Conservation (phyloP, 441 rosid genomes). For the Erodium chrysanthum region DNA sequence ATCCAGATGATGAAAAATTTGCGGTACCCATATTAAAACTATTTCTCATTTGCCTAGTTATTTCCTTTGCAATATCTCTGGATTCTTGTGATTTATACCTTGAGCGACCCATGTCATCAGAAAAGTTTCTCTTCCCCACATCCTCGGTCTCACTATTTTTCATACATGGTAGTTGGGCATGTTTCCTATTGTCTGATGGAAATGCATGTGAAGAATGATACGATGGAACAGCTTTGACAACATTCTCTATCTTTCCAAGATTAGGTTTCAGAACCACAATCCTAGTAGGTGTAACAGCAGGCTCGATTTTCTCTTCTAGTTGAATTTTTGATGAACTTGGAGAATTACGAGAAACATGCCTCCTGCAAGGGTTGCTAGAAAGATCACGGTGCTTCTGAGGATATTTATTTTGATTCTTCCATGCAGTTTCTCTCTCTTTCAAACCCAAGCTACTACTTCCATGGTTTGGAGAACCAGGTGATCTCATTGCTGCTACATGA, state of each 20-base stretch:
- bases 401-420: conserved; percentile 27
- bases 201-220: conserved; percentile 40
- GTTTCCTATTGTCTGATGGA: conserved; percentile 34
- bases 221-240: conserved; percentile 34
- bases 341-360: conserved; percentile 25
- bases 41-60: conserved; percentile 55
- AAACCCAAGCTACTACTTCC: conserved; percentile 23
- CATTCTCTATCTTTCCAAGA: conserved; percentile 42
- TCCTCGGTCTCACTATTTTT: conserved; percentile 27
- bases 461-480: conserved; percentile 28
- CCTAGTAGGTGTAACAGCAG: conserved; percentile 42
- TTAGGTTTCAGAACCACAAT: conserved; percentile 92
- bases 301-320: conserved; percentile 32
- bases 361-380: conserved; percentile 23
- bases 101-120: conserved; percentile 31
- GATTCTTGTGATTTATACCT: conserved; percentile 56
- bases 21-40: conserved; percentile 30
- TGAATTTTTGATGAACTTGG: conserved; percentile 32
- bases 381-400: conserved; percentile 27
- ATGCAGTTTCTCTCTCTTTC: conserved; percentile 32
- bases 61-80: conserved; percentile 51
- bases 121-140: conserved; percentile 32
- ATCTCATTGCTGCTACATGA: conserved; percentile 28
- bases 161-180: conserved; percentile 30
- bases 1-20: conserved; percentile 36